phyloP scores from a whole-genome alignment of 2,329 filamentous ascomycete species.

The Leptographium wingfieldii region DNA sequence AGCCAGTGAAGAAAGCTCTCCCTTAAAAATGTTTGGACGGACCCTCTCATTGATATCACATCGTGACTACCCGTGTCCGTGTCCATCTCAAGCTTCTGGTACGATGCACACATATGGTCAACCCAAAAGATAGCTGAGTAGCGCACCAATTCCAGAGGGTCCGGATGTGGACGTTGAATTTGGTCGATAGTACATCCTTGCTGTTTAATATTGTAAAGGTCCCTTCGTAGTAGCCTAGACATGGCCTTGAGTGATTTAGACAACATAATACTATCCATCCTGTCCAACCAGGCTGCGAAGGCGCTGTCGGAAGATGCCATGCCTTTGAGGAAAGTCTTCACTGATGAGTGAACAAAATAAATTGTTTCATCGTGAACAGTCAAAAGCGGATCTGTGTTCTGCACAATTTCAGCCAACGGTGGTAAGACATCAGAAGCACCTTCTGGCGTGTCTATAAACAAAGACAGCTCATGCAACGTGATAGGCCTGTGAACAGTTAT shows the following conservation, averaged over 20 bases:
- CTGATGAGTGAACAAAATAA: neutral
- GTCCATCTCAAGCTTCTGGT: neutral
- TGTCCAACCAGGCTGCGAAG: neutral
- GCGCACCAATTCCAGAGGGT: neutral
- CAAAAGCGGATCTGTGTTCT: neutral
- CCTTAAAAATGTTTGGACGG: neutral
- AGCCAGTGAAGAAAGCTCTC: neutral
- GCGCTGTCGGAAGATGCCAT: neutral
- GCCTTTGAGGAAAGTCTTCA: neutral
- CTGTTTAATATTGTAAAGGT: neutral
- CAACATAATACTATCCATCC: neutral
- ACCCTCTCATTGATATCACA: neutral
- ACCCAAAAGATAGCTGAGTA: neutral
- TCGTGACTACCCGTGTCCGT: neutral
- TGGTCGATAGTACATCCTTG: neutral
- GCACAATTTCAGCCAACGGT: neutral
- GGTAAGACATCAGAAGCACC: neutral
- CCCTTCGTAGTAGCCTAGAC: neutral
- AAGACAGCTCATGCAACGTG: neutral
- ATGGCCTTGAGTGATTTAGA: neutral
- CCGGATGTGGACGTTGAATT: neutral
- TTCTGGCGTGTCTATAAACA: neutral
- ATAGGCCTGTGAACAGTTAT: neutral
- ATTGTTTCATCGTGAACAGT: neutral
- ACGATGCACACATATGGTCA: neutral